Percentiles rank a stretch among this genome's conserved stretches.
These are phyloP conservation scores for Aspergillus sojae DNA, from an alignment of 2,329 filamentous ascomycete species.

Conservation along the genomic window DNA sequence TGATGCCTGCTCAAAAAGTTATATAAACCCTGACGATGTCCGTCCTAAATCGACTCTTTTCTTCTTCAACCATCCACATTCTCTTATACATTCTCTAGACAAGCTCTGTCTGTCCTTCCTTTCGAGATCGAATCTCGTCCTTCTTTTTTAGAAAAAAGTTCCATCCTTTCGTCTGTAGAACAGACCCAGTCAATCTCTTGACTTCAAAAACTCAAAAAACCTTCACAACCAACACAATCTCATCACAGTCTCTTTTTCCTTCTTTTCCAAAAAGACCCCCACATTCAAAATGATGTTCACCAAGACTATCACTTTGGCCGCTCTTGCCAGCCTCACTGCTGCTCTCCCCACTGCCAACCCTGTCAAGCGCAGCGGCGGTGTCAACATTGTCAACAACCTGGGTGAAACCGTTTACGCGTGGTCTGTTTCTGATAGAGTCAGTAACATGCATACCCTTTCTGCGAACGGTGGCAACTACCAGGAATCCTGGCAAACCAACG, in stretches of 20 bases:
- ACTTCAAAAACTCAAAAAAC: not conserved
- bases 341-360: slow-evolving; percentile 33
- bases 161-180: not conserved
- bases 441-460: slow-evolving; percentile 37
- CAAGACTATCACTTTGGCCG: slow-evolving; percentile 38
- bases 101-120: slow-evolving; percentile 2
- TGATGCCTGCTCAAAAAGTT: not conserved
- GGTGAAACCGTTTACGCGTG: slow-evolving; percentile 41
- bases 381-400: slow-evolving; percentile 44
- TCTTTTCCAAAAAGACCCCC: slow-evolving; percentile 1
- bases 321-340: slow-evolving; percentile 34
- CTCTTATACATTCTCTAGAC: slow-evolving; percentile 7
- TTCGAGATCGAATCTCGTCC: slow-evolving; percentile 9
- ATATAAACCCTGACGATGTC: slow-evolving; percentile 7
- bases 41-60: not conserved
- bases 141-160: slow-evolving; percentile 4
- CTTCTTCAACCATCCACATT: slow-evolving; percentile 6
- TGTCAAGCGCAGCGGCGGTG: slow-evolving; percentile 26
- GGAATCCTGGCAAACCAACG: slow-evolving; percentile 38
- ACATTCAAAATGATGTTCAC: slow-evolving; percentile 39
- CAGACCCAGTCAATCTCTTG: not conserved
- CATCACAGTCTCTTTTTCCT: not conserved
- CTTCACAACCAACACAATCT: not conserved
- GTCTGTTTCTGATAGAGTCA: slow-evolving; percentile 40
- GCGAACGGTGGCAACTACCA: slow-evolving; percentile 38